Conservation (phyloP, 768 basidiomycete species). For the Botryobasidium botryosum region DNA sequence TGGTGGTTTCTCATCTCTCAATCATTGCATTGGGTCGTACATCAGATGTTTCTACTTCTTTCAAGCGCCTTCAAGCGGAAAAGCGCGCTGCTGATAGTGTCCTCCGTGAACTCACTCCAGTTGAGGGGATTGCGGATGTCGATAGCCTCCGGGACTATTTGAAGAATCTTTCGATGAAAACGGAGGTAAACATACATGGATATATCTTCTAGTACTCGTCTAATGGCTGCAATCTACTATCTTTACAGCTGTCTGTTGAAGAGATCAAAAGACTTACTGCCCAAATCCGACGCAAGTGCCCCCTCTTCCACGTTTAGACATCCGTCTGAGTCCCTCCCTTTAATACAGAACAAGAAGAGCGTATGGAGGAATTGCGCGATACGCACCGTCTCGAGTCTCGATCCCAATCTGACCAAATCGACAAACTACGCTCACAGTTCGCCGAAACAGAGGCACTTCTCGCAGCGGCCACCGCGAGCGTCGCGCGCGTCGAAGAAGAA, state of each 20-base stretch:
- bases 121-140: conserved; percentile 46
- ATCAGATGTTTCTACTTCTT: conserved; percentile 67
- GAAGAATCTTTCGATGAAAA: conserved; percentile 43
- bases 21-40: not conserved
- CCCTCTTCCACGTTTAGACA: not conserved
- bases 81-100: conserved; percentile 49
- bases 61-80: conserved; percentile 58
- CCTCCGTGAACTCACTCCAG: conserved; percentile 51
- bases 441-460: conserved; percentile 55
- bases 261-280: conserved; percentile 61
- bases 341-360: conserved; percentile 58
- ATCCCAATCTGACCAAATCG: conserved; percentile 64
- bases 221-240: not conserved
- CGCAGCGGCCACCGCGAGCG: conserved; percentile 25
- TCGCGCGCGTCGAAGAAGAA: not conserved
- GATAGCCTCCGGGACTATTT: conserved; percentile 61
- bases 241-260: conserved; percentile 42
- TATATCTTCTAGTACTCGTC: not conserved
- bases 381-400: conserved; percentile 62
- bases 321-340: not conserved
- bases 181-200: conserved; percentile 54
- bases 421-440: conserved; percentile 49
- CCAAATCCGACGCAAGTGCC: conserved; percentile 49
- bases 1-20: not conserved
- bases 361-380: conserved; percentile 69